Base-by-base conservation (phyloP, 768 basidiomycete genomes). In the Tulasnella sp. region DNA sequence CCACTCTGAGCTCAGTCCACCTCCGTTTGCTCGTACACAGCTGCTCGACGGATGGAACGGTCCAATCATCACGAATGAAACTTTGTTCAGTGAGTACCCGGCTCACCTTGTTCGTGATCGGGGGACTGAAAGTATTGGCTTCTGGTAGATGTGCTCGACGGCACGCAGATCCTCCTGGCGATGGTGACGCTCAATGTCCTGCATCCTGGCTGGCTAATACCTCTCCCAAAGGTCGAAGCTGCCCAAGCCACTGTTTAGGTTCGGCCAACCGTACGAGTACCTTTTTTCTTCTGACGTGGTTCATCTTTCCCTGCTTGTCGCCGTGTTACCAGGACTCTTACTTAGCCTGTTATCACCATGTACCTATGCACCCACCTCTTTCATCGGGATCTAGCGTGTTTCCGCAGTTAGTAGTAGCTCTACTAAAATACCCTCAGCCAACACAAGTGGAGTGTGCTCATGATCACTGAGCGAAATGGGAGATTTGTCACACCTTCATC, bases 41-140 rank as follows among this genome's bases (percentile, higher is more conserved):
- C 80, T 87, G 11, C 78, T 83, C 0, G 84, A 86, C 71, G 88
- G 88, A 0, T 90, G 88, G 87, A 77, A 78, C 36, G 89, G 89
- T 11, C 78, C 67, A n/a, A 85, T 89, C 77, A 88, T 89, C 76
- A 79, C 81, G 9, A 87, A 86, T 0, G 81, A 90, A 78, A 78
- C 83, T 2, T 86, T 85, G 77, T 88, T 88, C 81, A 84, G 86
- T 87, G 71, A 58, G 86, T 82, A 22, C 12, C 25, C 7, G 11
- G 0, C 54, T 69, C 31, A 39, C 0, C 14, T 67, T n/a, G 14
- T 72, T 19, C 17, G n/a, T 1, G 42, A 71, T 17, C 4, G 19
- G 29, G 36, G 15, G n/a, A 31, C 69, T 71, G 38, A 71, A 29
- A 6, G 12, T 3, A 71, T 12, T 8, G 29, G 25, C 72, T 31